Conservation (phyloP, 306 rosid species). For the Rosa rugosa region DNA sequence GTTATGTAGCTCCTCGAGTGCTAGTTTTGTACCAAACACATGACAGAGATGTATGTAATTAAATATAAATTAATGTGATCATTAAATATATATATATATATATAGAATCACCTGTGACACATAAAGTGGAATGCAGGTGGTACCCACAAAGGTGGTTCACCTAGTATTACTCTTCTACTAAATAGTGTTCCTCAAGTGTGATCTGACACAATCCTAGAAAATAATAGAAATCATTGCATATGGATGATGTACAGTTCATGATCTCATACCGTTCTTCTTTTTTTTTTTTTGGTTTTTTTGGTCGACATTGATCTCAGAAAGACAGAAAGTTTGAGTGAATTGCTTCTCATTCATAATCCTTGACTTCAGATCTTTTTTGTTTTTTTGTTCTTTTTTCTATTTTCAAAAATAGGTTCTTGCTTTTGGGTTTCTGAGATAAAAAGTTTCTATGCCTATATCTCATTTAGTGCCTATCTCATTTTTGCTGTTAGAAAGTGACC, state of each 20-base stretch:
- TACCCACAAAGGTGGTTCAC: too few relatives aligned
- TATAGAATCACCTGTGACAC: too few relatives aligned
- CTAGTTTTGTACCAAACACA: background rate
- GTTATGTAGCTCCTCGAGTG: background rate
- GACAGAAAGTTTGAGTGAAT: background rate
- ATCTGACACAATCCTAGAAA: too few relatives aligned
- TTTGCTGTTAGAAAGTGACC: too few relatives aligned
- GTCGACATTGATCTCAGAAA: background rate
- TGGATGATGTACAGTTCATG: conserved; percentile 1
- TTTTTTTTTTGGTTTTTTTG: too few relatives aligned
- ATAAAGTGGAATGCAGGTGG: too few relatives aligned
- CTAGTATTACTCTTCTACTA: too few relatives aligned
- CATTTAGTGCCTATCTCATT: background rate
- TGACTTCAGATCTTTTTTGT: background rate
- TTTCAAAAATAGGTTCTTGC: background rate
- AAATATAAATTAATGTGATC: background rate
- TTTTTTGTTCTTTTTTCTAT: background rate
- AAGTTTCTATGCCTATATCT: background rate
- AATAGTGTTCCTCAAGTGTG: too few relatives aligned
- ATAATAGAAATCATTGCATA: background rate
- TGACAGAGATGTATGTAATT: background rate
- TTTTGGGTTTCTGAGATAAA: background rate
- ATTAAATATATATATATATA: background rate
- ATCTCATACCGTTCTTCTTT: too few relatives aligned
- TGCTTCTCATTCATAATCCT: background rate